These are phyloP conservation scores for Saksenaea oblongispora DNA, from an alignment of 371 early-diverging fungal genomes.

Conservation along the genomic window DNA sequence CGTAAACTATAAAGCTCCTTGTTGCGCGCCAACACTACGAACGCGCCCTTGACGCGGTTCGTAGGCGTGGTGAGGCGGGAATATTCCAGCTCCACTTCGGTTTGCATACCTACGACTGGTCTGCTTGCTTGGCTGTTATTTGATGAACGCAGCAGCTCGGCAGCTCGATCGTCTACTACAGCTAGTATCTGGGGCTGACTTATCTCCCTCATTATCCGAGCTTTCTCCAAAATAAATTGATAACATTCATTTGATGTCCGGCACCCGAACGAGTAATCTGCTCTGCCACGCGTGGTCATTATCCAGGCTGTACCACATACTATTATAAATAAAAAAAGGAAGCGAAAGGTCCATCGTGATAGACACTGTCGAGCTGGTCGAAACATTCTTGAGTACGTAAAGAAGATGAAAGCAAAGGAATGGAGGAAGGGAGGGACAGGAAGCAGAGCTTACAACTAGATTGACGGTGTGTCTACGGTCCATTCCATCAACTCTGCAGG, in stretches of 20 bases:
- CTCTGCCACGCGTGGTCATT: neutral
- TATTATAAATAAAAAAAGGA: neutral
- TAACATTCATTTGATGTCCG: neutral
- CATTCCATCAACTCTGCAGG: neutral
- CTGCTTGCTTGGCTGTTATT: neutral
- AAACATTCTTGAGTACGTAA: neutral
- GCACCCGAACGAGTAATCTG: neutral
- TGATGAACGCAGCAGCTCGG: neutral
- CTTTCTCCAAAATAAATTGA: neutral
- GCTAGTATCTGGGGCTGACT: neutral
- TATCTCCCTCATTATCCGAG: neutral
- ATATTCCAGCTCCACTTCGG: neutral
- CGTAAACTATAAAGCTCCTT: slow-evolving; percentile 69
- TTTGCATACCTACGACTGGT: too few relatives aligned
- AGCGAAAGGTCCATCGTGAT: neutral
- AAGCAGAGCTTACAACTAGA: neutral
- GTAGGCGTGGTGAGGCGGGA: neutral
- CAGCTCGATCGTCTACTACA: neutral
- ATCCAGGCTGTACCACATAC: neutral
- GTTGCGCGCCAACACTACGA: slow-evolving; percentile 70
- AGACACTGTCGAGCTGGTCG: neutral
- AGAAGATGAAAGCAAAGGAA: neutral
- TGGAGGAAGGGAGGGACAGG: neutral
- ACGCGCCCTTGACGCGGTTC: slow-evolving; percentile 50
- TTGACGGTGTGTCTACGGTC: neutral